phyloP scores from a whole-genome alignment of 305 asterid genomes.

The Fraxinus baroniana region DNA sequence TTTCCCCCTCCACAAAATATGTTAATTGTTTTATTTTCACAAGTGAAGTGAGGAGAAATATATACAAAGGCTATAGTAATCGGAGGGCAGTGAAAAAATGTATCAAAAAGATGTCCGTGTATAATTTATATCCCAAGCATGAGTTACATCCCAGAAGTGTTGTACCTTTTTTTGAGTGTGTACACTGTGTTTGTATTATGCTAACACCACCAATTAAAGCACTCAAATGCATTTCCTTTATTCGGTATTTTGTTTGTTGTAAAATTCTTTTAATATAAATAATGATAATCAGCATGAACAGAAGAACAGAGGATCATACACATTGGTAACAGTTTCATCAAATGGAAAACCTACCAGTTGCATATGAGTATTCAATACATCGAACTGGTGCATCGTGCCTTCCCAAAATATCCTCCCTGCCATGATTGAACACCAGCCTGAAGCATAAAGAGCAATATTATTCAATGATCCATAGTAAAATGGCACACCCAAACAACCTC shows the following conservation, averaged over 20 bases:
- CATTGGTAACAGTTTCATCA: not conserved
- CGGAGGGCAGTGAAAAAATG: not conserved
- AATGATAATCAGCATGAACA: not conserved
- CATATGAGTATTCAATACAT: conserved; percentile 80
- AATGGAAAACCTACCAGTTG: conserved; percentile 54
- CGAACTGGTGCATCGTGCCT: conserved; percentile 94
- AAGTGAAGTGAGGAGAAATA: not conserved
- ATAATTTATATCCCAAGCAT: not conserved
- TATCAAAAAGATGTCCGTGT: not conserved
- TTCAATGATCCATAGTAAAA: conserved; percentile 11
- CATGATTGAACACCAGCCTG: conserved; percentile 80
- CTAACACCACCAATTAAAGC: not conserved
- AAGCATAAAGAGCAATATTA: conserved; percentile 19
- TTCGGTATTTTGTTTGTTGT: not conserved
- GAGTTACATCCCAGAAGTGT: not conserved
- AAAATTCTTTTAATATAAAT: not conserved
- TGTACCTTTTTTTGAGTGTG: not conserved
- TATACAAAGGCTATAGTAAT: not conserved
- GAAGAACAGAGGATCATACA: not conserved
- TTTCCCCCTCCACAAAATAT: not conserved
- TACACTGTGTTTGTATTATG: not conserved
- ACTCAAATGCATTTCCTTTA: not conserved
- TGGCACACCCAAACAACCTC: not conserved
- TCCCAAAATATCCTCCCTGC: conserved; percentile 81
- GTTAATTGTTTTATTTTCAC: not conserved